Evolutionary conservation across 139 green algal species (phyloP).

Genomic region (Auxenochlorella protothecoides): DNA sequence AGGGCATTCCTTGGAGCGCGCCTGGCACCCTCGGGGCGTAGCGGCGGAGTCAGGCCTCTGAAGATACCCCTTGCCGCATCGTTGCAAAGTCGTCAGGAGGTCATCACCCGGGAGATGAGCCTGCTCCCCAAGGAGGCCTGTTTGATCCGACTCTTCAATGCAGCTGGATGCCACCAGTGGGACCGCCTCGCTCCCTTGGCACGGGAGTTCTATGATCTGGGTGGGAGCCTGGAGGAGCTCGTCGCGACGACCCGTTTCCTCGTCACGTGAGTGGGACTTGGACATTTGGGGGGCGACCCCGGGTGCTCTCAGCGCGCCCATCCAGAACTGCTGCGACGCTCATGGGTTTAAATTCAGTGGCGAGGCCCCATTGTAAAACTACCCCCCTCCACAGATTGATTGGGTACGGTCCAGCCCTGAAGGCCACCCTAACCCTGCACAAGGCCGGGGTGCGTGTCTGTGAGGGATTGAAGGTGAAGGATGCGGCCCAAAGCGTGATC

Average conservation of each 20-base stretch:
- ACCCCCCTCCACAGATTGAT: slow-evolving; percentile 13
- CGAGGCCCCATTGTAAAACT: no score
- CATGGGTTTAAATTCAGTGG: no score
- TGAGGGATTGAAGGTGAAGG: background rate
- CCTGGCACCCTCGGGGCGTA: no score
- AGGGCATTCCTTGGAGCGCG: no score
- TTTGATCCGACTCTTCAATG: slow-evolving; percentile 10
- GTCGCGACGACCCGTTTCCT: slow-evolving; percentile 35
- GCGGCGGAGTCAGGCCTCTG: no score
- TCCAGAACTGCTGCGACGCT: no score
- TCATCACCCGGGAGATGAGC: no score
- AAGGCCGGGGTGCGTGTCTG: slow-evolving; percentile 21
- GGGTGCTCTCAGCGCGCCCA: no score
- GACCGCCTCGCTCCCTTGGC: slow-evolving; percentile 19
- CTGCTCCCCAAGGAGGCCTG: background rate
- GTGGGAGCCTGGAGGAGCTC: slow-evolving; percentile 28
- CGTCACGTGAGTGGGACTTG: slow-evolving; percentile 26
- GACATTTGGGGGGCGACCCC: no score
- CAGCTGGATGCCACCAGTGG: slow-evolving; percentile 11
- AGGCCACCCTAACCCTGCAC: slow-evolving; percentile 34
- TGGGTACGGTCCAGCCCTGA: slow-evolving; percentile 42
- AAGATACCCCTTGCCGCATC: no score
- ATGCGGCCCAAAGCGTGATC: background rate
- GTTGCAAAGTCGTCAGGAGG: no score
- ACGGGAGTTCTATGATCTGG: slow-evolving; percentile 9